A percentile compares a stretch with the other conserved stretches of the same genome.
Evolutionary conservation across 495 filamentous ascomycete species (phyloP).

Genomic region (Daldinia bambusicola): DNA sequence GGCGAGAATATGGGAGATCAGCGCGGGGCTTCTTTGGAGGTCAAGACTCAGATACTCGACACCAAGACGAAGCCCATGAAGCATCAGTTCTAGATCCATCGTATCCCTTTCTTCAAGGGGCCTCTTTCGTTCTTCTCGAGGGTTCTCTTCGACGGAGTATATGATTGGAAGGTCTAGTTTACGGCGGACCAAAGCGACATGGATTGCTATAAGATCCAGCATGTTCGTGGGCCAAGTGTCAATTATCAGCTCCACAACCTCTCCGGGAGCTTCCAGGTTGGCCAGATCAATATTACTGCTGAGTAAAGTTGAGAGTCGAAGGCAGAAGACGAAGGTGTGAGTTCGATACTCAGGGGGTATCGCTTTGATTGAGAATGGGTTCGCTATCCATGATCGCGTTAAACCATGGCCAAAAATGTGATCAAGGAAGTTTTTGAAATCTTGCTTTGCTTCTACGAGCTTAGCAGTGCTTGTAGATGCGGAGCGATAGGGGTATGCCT

Average conservation of each 20-base stretch:
- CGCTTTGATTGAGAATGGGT: slow-evolving; percentile 75
- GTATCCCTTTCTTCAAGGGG: slow-evolving; percentile 53
- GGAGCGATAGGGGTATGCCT: slow-evolving; percentile 60
- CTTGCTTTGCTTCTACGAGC: slow-evolving; percentile 76
- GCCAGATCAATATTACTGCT: slow-evolving; percentile 65
- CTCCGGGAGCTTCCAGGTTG: slow-evolving; percentile 72
- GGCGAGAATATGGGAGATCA: slow-evolving; percentile 64
- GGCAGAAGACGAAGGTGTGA: slow-evolving; percentile 72
- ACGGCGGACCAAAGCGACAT: slow-evolving; percentile 69
- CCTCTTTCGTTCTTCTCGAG: slow-evolving; percentile 57
- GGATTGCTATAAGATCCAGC: slow-evolving; percentile 63
- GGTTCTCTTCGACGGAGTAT: slow-evolving; percentile 68
- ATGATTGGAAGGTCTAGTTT: slow-evolving; percentile 75
- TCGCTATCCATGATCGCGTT: slow-evolving; percentile 68
- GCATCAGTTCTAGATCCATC: slow-evolving; percentile 69
- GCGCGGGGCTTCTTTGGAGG: slow-evolving; percentile 63
- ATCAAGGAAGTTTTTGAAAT: slow-evolving; percentile 76
- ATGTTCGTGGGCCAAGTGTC: slow-evolving; percentile 67
- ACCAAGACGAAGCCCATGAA: slow-evolving; percentile 75
- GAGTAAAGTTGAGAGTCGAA: slow-evolving; percentile 70
- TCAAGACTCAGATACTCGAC: slow-evolving; percentile 80
- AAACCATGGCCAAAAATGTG: slow-evolving; percentile 68
- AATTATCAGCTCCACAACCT: slow-evolving; percentile 78
- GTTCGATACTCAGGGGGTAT: slow-evolving; percentile 72
- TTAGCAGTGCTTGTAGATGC: slow-evolving; percentile 61